A percentile compares a stretch with the other conserved stretches of the same genome.
Conservation (phyloP, 1,284 basidiomycete genomes). For the Malassezia caprae region DNA sequence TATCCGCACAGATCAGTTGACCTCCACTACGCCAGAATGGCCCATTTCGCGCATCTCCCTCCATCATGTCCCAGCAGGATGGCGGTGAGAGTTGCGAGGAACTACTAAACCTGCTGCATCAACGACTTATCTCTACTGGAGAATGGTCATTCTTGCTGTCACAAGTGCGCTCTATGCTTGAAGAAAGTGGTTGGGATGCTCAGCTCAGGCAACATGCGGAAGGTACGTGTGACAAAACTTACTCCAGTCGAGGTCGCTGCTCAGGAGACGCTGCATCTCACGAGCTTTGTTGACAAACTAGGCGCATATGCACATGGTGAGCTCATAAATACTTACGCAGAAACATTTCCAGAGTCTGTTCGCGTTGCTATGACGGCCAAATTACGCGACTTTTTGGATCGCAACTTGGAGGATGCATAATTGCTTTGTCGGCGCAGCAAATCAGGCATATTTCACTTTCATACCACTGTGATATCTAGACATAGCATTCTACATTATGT, state of each 20-base stretch:
- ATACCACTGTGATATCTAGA: not conserved
- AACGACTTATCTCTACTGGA: constrained; percentile 14
- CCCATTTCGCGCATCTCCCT: not conserved
- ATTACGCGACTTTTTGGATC: constrained; percentile 15
- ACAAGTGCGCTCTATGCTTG: constrained; percentile 9
- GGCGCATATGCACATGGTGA: constrained; percentile 13
- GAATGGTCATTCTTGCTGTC: constrained; percentile 11
- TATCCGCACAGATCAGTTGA: not conserved
- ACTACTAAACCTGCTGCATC: constrained; percentile 16
- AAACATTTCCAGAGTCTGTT: constrained; percentile 15
- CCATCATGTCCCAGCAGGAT: constrained; percentile 11
- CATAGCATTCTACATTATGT: not conserved
- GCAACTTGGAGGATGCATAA: constrained; percentile 17
- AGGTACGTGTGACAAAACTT: constrained; percentile 1
- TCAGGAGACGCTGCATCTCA: constrained; percentile 7
- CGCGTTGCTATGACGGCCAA: constrained; percentile 5
- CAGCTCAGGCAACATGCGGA: constrained; percentile 16
- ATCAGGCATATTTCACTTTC: too few species aligned
- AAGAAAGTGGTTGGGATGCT: constrained; percentile 14
- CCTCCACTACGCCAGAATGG: not conserved
- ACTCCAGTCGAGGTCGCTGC: constrained; percentile 9
- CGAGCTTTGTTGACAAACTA: constrained; percentile 13
- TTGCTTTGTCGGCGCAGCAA: not conserved
- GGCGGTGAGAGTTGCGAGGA: constrained; percentile 16
- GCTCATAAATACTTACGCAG: not conserved